These are phyloP conservation scores for Arthrinium phaeospermum DNA, from an alignment of 2,329 filamentous ascomycete genomes.

Conservation along the genomic window DNA sequence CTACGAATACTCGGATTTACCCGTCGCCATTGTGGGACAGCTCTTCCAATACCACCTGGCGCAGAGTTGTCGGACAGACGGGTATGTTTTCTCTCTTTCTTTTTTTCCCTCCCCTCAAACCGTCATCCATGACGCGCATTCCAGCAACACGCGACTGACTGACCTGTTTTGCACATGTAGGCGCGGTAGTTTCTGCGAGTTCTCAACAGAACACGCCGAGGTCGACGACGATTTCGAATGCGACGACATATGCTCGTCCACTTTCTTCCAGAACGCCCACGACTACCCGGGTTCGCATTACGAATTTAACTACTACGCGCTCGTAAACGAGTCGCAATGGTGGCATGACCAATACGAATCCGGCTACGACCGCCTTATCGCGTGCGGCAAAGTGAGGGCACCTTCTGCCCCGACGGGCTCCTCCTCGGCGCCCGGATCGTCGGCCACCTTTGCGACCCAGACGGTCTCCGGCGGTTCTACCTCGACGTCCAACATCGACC, in stretches of 20 bases:
- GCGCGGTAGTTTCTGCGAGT: constrained; percentile 3
- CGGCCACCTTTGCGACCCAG: neutral
- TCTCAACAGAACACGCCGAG: neutral
- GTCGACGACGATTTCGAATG: constrained; percentile 8
- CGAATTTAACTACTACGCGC: neutral
- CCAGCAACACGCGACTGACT: neutral
- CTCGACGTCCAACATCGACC: constrained; percentile 2
- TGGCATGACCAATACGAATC: constrained; percentile 7
- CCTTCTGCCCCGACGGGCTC: neutral
- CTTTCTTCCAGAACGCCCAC: constrained; percentile 16
- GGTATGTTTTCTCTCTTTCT: neutral
- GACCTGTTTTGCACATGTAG: neutral
- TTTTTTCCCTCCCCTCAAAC: too few species aligned
- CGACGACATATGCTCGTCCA: constrained; percentile 10
- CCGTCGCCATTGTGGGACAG: neutral
- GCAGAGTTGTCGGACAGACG: neutral
- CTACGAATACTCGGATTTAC: constrained; percentile 7
- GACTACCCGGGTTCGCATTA: neutral
- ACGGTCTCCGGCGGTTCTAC: neutral
- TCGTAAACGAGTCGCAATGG: constrained; percentile 6
- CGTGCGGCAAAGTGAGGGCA: neutral
- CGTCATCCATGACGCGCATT: neutral
- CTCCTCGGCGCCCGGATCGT: neutral
- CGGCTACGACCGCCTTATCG: constrained; percentile 14
- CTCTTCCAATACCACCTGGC: constrained; percentile 3